phyloP scores from a whole-genome alignment of 1,284 basidiomycete genomes.

The Cryptococcus neoformans region DNA sequence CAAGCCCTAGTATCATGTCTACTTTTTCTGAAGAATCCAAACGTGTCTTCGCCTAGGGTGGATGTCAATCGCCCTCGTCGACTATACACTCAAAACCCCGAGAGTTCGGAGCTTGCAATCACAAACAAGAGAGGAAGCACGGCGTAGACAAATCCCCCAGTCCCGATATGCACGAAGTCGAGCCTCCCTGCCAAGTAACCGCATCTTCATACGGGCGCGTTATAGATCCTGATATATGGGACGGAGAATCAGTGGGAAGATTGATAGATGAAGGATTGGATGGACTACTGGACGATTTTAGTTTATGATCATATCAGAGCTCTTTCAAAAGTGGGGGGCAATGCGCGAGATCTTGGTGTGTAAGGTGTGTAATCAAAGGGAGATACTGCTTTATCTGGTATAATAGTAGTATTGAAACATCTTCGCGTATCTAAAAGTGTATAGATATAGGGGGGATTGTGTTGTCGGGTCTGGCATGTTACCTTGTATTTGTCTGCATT shows the following conservation, averaged over 20 bases:
- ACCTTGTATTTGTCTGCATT: too few species aligned
- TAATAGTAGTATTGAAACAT: too few species aligned
- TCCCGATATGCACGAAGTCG: slow-evolving; percentile 3
- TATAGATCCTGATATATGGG: neutral
- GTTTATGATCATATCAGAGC: too few species aligned
- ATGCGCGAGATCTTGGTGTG: too few species aligned
- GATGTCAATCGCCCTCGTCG: neutral
- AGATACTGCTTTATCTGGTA: too few species aligned
- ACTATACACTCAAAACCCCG: neutral
- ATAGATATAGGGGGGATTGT: too few species aligned
- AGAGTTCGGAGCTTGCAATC: neutral
- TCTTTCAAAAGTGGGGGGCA: too few species aligned
- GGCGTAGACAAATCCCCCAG: neutral
- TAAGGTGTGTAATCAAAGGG: too few species aligned
- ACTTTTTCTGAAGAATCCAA: neutral
- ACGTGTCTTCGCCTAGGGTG: neutral
- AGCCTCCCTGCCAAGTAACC: too few species aligned
- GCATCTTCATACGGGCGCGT: too few species aligned
- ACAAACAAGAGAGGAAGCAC: neutral
- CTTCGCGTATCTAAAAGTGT: too few species aligned
- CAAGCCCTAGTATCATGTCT: neutral
- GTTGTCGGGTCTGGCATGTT: too few species aligned
- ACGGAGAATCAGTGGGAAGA: slow-evolving; percentile 1
- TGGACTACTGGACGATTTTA: neutral
- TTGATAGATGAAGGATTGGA: slow-evolving; percentile 13